These are phyloP conservation scores for Xylariaceae sp. DNA, from an alignment of 2,329 filamentous ascomycete genomes.

Conservation along the genomic window DNA sequence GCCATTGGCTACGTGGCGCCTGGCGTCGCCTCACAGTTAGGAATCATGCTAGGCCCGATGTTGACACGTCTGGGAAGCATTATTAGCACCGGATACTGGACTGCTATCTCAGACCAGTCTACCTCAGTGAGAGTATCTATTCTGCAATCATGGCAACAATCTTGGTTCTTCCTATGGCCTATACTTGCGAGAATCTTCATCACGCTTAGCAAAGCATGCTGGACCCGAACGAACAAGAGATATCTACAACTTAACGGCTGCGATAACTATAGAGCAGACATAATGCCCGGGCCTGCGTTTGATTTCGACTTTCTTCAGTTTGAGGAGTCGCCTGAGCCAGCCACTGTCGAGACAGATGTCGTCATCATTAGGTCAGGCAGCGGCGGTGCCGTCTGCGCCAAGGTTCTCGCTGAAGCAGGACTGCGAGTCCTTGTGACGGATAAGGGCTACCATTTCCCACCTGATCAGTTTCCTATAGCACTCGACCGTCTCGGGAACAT, in stretches of 20 bases:
- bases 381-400: conserved; percentile 78
- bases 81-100: conserved; percentile 8
- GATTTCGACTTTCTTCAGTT: conserved; percentile 9
- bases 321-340: conserved; percentile 1
- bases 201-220: conserved; percentile 1
- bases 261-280: neutral
- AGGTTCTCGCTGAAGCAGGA: conserved; percentile 70
- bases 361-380: conserved; percentile 86
- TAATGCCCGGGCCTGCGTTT: neutral
- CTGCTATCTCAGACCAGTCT: conserved; percentile 4
- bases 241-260: conserved; percentile 8
- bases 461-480: conserved; percentile 71
- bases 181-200: conserved; percentile 6
- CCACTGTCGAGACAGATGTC: conserved; percentile 35
- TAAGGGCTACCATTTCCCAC: conserved; percentile 74
- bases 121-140: neutral
- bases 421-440: conserved; percentile 72
- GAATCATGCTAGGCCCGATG: conserved; percentile 3
- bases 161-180: conserved; percentile 6
- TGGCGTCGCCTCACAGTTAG: neutral
- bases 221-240: conserved; percentile 3
- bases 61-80: conserved; percentile 9
- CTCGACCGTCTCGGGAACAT: conserved; percentile 52
- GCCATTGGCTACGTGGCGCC: neutral
- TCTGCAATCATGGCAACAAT: conserved; percentile 5